phyloP scores from a whole-genome alignment of 2,329 filamentous ascomycete genomes.

The Tolypocladium sp. region DNA sequence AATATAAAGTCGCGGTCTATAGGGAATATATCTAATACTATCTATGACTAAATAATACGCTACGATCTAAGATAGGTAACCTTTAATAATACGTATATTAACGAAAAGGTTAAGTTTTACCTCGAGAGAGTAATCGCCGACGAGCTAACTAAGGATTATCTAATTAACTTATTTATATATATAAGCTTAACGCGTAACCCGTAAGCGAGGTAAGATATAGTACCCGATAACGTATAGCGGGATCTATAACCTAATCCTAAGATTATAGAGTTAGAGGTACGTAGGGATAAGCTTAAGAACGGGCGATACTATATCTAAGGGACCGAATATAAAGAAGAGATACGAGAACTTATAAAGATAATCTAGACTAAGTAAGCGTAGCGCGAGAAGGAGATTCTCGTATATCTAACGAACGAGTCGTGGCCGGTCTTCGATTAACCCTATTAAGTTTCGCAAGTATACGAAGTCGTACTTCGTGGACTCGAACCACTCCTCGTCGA shows the following conservation, averaged over 20 bases:
- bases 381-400: slow-evolving; percentile 7
- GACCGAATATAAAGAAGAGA: slow-evolving; percentile 11
- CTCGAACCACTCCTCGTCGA: too few relatives aligned
- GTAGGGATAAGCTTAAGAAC: slow-evolving; percentile 9
- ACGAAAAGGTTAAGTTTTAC: slow-evolving; percentile 15
- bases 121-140: slow-evolving; percentile 14
- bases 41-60: too few relatives aligned
- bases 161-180: too few relatives aligned
- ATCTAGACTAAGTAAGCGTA: slow-evolving; percentile 11
- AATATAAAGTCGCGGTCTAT: slow-evolving; percentile 2
- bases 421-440: too few relatives aligned
- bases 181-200: slow-evolving; percentile 11
- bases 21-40: slow-evolving; percentile 4
- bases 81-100: slow-evolving; percentile 14
- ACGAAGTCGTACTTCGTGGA: too few relatives aligned
- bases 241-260: slow-evolving; percentile 11
- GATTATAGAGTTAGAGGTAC: slow-evolving; percentile 10
- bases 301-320: slow-evolving; percentile 11
- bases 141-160: too few relatives aligned
- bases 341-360: slow-evolving; percentile 8
- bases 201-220: slow-evolving; percentile 13
- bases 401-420: too few relatives aligned
- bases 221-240: slow-evolving; percentile 15
- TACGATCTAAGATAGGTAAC: slow-evolving; percentile 13
- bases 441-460: too few relatives aligned